Conservation (phyloP, 2,329 filamentous ascomycete species). For the Alternaria ventricosa region DNA sequence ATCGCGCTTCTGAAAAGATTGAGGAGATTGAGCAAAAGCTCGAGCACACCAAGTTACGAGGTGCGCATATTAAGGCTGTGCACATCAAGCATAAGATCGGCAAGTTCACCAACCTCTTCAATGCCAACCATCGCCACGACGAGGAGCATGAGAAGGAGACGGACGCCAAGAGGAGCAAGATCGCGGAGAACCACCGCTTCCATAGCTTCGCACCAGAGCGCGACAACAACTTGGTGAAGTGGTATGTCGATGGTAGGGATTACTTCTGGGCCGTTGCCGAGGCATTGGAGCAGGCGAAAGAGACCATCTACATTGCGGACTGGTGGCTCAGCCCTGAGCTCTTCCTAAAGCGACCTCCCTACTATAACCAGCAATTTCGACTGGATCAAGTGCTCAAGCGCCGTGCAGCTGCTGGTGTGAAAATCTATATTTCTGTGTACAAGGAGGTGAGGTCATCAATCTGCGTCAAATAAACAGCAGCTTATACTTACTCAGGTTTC, state of each 20-base stretch:
- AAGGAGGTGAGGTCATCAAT: conserved; percentile 66
- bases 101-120: conserved; percentile 74
- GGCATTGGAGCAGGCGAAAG: conserved; percentile 86
- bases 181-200: conserved; percentile 79
- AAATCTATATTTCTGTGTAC: conserved; percentile 93
- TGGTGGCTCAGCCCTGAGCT: conserved; percentile 96
- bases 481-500: conserved; percentile 37
- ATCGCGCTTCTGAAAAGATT: conserved; percentile 34
- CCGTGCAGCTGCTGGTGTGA: conserved; percentile 87
- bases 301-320: conserved; percentile 93
- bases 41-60: conserved; percentile 55
- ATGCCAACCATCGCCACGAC: conserved; percentile 88
- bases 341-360: conserved; percentile 84
- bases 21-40: conserved; percentile 52
- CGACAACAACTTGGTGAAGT: conserved; percentile 87
- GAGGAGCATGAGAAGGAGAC: conserved; percentile 87
- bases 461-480: no score
- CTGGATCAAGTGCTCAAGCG: conserved; percentile 87
- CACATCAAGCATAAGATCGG: conserved; percentile 69
- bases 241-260: conserved; percentile 95
- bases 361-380: conserved; percentile 82
- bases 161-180: conserved; percentile 77
- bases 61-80: conserved; percentile 60
- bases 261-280: conserved; percentile 94
- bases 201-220: conserved; percentile 89